Conservation (phyloP, 208 protist genomes). For the Leishmania mexicana region DNA sequence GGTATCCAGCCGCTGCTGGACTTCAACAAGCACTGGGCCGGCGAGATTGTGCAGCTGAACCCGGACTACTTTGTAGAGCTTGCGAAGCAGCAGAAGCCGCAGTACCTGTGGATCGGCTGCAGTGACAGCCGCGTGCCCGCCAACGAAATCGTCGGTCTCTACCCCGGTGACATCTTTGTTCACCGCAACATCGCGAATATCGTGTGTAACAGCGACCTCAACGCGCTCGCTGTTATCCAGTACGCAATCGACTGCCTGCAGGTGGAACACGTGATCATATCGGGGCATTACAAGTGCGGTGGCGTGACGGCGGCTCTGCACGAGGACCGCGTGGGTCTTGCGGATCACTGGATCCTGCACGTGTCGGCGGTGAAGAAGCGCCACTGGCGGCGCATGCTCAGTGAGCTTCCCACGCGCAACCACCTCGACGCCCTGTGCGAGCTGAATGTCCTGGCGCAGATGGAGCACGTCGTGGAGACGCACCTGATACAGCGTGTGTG, state of each 20-base stretch:
- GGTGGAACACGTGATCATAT: conserved; percentile 94
- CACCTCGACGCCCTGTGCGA: conserved; percentile 73
- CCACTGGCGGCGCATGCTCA: conserved; percentile 62
- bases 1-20: conserved; percentile 84
- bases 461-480: conserved; percentile 67
- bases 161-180: conserved; percentile 94
- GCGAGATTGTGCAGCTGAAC: conserved; percentile 69
- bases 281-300: conserved; percentile 95
- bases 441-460: conserved; percentile 75
- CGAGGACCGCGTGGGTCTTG: conserved; percentile 59
- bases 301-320: conserved; percentile 83
- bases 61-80: conserved; percentile 88
- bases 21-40: conserved; percentile 91
- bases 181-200: conserved; percentile 96
- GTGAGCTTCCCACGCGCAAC: conserved; percentile 41
- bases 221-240: conserved; percentile 91
- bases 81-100: conserved; percentile 81
- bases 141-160: conserved; percentile 88
- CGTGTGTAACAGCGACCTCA: conserved; percentile 89
- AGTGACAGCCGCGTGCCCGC: conserved; percentile 88
- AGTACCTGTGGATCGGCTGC: conserved; percentile 96
- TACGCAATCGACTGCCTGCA: conserved; percentile 94
- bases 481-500: conserved; percentile 61
- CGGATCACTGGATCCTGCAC: conserved; percentile 84
- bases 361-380: conserved; percentile 68